Evolutionary conservation across 164 flowering plant species (phyloP).

Genomic region (Saururus chinensis): DNA sequence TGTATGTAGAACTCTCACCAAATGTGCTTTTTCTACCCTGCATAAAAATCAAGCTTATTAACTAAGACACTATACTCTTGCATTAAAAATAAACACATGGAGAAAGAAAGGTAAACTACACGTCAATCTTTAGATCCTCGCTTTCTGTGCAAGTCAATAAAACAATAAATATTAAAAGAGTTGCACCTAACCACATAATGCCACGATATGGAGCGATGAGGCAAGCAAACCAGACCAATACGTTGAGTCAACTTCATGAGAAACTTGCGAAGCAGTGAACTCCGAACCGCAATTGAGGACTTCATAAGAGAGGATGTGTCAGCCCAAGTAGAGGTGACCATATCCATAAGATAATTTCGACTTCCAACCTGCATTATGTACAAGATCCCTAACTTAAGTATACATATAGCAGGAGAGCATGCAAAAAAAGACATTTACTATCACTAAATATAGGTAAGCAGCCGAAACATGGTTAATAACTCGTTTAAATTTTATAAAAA

Average conservation of each 20-base stretch:
- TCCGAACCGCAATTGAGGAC: conserved; percentile 51
- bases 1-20: conserved; percentile 36
- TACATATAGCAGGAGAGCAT: neutral
- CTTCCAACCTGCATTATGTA: conserved; percentile 55
- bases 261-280: conserved; percentile 87
- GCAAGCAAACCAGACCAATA: conserved; percentile 71
- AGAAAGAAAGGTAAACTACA: neutral
- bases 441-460: neutral
- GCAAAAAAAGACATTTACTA: neutral
- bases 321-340: conserved; percentile 60
- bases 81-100: neutral
- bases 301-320: conserved; percentile 52
- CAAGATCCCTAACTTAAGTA: neutral
- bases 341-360: conserved; percentile 42
- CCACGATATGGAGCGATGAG: conserved; percentile 70
- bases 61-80: neutral
- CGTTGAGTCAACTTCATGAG: conserved; percentile 77
- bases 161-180: neutral
- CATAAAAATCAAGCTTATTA: neutral
- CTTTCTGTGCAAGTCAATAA: neutral
- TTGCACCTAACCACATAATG: conserved; percentile 63
- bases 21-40: conserved; percentile 58
- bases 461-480: neutral
- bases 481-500: too few relatives aligned
- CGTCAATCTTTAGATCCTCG: neutral